These are phyloP conservation scores for Sphaceloma murrayae DNA, from an alignment of 2,329 filamentous ascomycete genomes.

Conservation along the genomic window DNA sequence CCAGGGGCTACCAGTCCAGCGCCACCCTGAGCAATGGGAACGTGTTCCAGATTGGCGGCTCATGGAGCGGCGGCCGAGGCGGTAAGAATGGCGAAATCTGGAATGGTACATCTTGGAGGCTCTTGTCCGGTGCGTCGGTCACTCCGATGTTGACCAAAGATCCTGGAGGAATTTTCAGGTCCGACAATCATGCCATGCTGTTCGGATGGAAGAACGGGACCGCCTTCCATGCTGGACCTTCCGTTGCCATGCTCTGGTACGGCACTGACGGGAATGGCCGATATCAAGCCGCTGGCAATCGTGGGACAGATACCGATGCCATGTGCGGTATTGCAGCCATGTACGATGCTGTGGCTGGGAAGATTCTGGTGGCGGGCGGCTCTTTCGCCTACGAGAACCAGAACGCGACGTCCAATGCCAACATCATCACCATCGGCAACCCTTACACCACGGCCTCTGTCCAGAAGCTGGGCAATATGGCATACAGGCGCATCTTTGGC, in stretches of 20 bases:
- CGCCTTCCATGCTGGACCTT: slow-evolving; percentile 49
- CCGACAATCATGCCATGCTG: slow-evolving; percentile 48
- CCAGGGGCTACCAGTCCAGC: slow-evolving; percentile 45
- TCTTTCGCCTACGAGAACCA: slow-evolving; percentile 38
- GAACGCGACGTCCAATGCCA: slow-evolving; percentile 37
- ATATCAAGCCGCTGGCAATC: slow-evolving; percentile 34
- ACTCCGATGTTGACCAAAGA: slow-evolving; percentile 46
- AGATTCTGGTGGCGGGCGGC: slow-evolving; percentile 45
- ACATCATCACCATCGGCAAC: slow-evolving; percentile 41
- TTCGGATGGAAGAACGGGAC: slow-evolving; percentile 41
- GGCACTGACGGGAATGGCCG: slow-evolving; percentile 37
- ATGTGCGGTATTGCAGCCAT: slow-evolving; percentile 50
- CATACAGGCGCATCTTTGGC: slow-evolving; percentile 24
- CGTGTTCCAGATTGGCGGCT: slow-evolving; percentile 51
- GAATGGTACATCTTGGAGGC: slow-evolving; percentile 42
- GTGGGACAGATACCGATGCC: slow-evolving; percentile 38
- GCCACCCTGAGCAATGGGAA: slow-evolving; percentile 43
- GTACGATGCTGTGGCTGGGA: slow-evolving; percentile 13
- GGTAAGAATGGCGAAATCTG: slow-evolving; percentile 47
- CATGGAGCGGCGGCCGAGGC: slow-evolving; percentile 42
- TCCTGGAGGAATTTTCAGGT: slow-evolving; percentile 34
- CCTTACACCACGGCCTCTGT: slow-evolving; percentile 10
- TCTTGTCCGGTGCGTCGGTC: slow-evolving; percentile 29
- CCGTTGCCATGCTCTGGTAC: slow-evolving; percentile 50
- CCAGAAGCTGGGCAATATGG: slow-evolving; percentile 21